These are phyloP conservation scores for Fusarium fracticaudum DNA, from an alignment of 2,329 filamentous ascomycete species.

Conservation along the genomic window DNA sequence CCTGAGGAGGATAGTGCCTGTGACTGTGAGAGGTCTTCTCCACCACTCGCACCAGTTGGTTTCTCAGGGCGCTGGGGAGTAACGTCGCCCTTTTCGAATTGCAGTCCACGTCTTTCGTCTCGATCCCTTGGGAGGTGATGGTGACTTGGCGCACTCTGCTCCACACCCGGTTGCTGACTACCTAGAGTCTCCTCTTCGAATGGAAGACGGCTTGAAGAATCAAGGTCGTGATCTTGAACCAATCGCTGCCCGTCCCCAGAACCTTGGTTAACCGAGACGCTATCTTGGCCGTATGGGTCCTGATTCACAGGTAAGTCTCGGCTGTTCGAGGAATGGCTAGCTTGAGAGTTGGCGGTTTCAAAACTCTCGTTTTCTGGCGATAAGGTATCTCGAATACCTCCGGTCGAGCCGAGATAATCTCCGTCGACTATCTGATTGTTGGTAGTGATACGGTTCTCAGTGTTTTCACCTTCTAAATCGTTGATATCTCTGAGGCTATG, in stretches of 20 bases:
- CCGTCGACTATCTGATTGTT: not conserved
- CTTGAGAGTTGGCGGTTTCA: conserved; percentile 1
- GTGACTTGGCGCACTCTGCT: not conserved
- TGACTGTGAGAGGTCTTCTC: not conserved
- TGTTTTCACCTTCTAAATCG: not conserved
- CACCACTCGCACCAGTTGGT: not conserved
- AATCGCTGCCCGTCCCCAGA: not conserved
- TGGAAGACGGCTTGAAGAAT: not conserved
- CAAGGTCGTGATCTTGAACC: not conserved
- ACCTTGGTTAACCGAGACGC: not conserved
- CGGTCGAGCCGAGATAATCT: not conserved
- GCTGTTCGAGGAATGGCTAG: not conserved
- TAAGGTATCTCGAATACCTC: not conserved
- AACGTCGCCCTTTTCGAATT: not conserved
- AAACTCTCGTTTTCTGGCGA: not conserved
- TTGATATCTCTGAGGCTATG: not conserved
- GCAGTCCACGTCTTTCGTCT: not conserved
- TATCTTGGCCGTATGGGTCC: conserved; percentile 1
- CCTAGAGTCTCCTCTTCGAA: not conserved
- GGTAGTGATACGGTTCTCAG: not conserved
- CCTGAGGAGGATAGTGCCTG: conserved; percentile 1
- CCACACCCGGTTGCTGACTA: not conserved
- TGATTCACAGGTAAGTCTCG: not conserved
- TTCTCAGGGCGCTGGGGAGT: not conserved
- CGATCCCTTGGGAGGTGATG: not conserved